Evolutionary conservation across 2,329 filamentous ascomycete species (phyloP).

Genomic region (Paecilomyces fulvus): DNA sequence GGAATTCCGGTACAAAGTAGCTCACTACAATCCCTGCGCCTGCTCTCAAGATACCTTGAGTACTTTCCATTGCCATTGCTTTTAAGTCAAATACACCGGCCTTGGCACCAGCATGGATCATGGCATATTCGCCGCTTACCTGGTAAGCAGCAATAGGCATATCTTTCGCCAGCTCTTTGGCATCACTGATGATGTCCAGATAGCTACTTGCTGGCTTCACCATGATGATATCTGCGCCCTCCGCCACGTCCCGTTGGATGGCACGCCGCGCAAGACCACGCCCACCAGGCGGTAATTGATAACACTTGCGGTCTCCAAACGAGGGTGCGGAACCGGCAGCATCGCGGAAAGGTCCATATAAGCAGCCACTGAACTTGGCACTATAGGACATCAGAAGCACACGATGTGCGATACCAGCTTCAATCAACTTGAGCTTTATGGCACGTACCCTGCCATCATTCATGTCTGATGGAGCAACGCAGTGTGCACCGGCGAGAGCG

Average conservation of each 20-base stretch:
- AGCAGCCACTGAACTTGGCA: constrained; percentile 91
- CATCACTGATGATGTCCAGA: constrained; percentile 94
- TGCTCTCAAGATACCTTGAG: constrained; percentile 84
- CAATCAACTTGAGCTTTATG: constrained; percentile 96
- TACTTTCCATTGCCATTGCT: constrained; percentile 88
- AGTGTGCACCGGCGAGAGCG: constrained; percentile 90
- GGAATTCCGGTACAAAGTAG: constrained; percentile 81
- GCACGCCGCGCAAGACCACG: constrained; percentile 85
- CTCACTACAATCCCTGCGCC: constrained; percentile 88
- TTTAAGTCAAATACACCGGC: constrained; percentile 94
- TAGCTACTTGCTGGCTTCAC: constrained; percentile 96
- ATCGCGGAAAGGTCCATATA: constrained; percentile 96
- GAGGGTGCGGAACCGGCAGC: constrained; percentile 84
- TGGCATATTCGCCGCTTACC: constrained; percentile 92
- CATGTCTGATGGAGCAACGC: constrained; percentile 96
- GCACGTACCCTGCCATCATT: constrained; percentile 95
- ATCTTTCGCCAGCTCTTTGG: constrained; percentile 86
- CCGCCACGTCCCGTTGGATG: constrained; percentile 79
- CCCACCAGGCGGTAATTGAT: constrained; percentile 88
- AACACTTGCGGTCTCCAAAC: constrained; percentile 92
- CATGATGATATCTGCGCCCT: constrained; percentile 98
- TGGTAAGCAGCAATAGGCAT: constrained; percentile 93
- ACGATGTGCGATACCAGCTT: constrained; percentile 84
- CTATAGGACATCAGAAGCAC: constrained; percentile 95
- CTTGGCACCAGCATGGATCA: constrained; percentile 94